Evolutionary conservation across 306 rosid genomes (phyloP).

Genomic region (Carpinus viminea): DNA sequence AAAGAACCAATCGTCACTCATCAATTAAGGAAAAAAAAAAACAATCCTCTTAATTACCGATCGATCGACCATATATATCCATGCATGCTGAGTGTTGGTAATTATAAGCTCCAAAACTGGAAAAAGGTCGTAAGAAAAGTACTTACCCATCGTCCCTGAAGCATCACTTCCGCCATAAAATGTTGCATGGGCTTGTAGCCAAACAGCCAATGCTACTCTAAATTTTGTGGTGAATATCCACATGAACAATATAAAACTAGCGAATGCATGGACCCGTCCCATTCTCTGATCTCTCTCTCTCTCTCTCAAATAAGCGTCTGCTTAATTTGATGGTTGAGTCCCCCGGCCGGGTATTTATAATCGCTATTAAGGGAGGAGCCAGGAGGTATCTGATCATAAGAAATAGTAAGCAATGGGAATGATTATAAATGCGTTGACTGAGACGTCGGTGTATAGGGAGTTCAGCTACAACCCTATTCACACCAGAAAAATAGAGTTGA

Average conservation of each 20-base stretch:
- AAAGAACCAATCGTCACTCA: neutral
- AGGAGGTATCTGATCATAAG: conserved; percentile 3
- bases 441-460: too few relatives aligned
- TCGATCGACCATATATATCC: too few relatives aligned
- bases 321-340: conserved; percentile 13
- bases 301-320: conserved; percentile 5
- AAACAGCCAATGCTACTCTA: conserved; percentile 34
- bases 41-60: too few relatives aligned
- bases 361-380: conserved; percentile 20
- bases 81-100: too few relatives aligned
- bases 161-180: conserved; percentile 76
- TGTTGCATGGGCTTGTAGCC: conserved; percentile 61
- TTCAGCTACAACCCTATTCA: too few relatives aligned
- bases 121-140: neutral
- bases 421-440: too few relatives aligned
- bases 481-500: neutral
- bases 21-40: too few relatives aligned
- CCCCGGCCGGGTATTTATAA: conserved; percentile 34
- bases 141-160: conserved; percentile 66
- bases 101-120: neutral
- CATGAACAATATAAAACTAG: conserved; percentile 23
- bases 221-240: conserved; percentile 30
- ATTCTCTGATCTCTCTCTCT: conserved; percentile 20
- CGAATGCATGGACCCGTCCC: conserved; percentile 26
- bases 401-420: neutral